Percentiles rank a stretch among this genome's conserved stretches.
These are phyloP conservation scores for Cercospora sp. DNA, from an alignment of 2,329 filamentous ascomycete genomes.

Conservation along the genomic window DNA sequence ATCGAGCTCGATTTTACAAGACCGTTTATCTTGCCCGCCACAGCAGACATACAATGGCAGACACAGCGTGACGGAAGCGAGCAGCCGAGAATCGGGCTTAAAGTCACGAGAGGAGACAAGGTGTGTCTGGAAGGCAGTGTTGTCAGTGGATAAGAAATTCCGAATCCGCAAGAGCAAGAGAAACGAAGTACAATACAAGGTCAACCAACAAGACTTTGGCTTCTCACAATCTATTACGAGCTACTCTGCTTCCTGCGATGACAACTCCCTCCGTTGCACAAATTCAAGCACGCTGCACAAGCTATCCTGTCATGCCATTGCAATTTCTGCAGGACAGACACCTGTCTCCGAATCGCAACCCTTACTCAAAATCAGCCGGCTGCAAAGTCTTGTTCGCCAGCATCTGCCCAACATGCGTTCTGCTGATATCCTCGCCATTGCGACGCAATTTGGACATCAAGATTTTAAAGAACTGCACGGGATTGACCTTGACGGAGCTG, in stretches of 20 bases:
- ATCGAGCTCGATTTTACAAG: conserved; percentile 17
- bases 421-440: conserved; percentile 29
- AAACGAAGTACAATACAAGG: neutral
- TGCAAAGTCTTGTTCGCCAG: conserved; percentile 15
- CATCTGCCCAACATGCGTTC: conserved; percentile 34
- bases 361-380: neutral
- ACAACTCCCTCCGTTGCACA: neutral
- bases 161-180: neutral
- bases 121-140: conserved; percentile 7
- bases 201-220: neutral
- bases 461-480: conserved; percentile 29
- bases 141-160: neutral
- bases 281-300: neutral
- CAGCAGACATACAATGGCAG: conserved; percentile 5
- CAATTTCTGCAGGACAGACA: neutral
- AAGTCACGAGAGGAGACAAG: conserved; percentile 3
- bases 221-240: neutral
- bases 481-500: conserved; percentile 21
- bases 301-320: neutral
- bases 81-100: neutral
- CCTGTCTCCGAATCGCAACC: neutral
- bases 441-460: conserved; percentile 28
- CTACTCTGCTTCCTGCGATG: neutral
- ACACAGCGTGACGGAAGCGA: neutral
- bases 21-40: conserved; percentile 17